Conservation (phyloP, 257 asterid species). For the Solanum pennellii region DNA sequence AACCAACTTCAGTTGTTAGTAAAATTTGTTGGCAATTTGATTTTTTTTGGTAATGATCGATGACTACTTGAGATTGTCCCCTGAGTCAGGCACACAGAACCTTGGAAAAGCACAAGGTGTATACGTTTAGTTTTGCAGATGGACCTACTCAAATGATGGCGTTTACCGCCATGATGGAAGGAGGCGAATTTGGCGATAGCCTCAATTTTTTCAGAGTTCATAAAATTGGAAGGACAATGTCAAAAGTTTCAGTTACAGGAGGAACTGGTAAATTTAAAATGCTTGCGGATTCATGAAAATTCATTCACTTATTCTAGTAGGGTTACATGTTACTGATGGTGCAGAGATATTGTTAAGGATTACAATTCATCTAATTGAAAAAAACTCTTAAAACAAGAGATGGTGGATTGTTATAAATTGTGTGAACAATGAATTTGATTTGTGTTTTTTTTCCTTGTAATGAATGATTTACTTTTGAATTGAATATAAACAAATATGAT, state of each 20-base stretch:
- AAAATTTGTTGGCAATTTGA: no score
- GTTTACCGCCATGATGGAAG: slow-evolving; percentile 38
- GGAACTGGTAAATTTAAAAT: slow-evolving; percentile 41
- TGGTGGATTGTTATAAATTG: background rate
- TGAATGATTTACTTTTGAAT: background rate
- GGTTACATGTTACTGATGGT: slow-evolving; percentile 35
- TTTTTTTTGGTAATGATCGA: slow-evolving; percentile 17
- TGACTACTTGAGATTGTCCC: slow-evolving; percentile 27
- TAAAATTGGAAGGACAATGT: slow-evolving; percentile 34
- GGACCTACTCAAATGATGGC: slow-evolving; percentile 43
- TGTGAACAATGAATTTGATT: background rate
- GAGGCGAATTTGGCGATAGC: slow-evolving; percentile 44
- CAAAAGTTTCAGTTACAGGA: slow-evolving; percentile 29
- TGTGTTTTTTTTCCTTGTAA: background rate
- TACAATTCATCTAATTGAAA: slow-evolving; percentile 17
- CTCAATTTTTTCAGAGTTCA: slow-evolving; percentile 42
- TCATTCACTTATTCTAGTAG: slow-evolving; percentile 28
- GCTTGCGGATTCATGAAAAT: slow-evolving; percentile 40
- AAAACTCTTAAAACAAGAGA: background rate
- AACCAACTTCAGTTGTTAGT: no score
- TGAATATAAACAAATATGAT: background rate
- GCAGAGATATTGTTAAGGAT: slow-evolving; percentile 34
- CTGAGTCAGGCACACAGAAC: slow-evolving; percentile 21
- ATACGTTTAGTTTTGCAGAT: slow-evolving; percentile 37
- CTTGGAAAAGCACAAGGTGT: slow-evolving; percentile 42